A percentile compares a stretch with the other conserved stretches of the same genome.
These are phyloP conservation scores for Fistulina hepatica DNA, from an alignment of 1,284 basidiomycete genomes.

Conservation along the genomic window DNA sequence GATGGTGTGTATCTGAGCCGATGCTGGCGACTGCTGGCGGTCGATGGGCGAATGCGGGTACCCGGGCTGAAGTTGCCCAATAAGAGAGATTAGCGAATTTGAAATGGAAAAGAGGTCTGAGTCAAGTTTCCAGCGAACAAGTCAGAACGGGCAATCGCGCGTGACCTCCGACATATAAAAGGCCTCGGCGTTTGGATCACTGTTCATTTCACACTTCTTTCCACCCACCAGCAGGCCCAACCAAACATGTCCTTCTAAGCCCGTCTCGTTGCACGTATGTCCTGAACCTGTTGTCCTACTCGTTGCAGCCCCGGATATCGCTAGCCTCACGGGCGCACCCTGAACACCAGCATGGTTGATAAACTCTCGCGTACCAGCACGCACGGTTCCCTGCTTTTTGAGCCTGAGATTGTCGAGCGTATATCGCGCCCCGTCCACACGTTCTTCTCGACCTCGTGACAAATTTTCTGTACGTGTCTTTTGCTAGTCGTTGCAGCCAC, in stretches of 20 bases:
- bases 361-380: slow-evolving; percentile 65
- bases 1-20: too few species aligned
- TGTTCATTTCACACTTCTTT: slow-evolving; percentile 21
- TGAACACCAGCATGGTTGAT: slow-evolving; percentile 66
- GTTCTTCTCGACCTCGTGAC: slow-evolving; percentile 15
- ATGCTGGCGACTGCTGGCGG: too few species aligned
- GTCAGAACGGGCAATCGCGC: too few species aligned
- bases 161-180: slow-evolving; percentile 25
- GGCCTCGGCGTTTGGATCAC: slow-evolving; percentile 11
- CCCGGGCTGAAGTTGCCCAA: too few species aligned
- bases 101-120: too few species aligned
- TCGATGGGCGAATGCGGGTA: too few species aligned
- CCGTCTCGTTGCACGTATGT: slow-evolving; percentile 14
- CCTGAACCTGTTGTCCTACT: too few species aligned
- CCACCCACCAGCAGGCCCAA: slow-evolving; percentile 36
- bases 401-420: slow-evolving; percentile 74
- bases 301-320: slow-evolving; percentile 24
- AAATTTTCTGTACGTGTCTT: slow-evolving; percentile 13
- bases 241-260: slow-evolving; percentile 26
- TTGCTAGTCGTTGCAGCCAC: not conserved
- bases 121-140: too few species aligned
- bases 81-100: too few species aligned
- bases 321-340: slow-evolving; percentile 31
- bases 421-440: slow-evolving; percentile 42
- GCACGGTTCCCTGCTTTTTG: slow-evolving; percentile 76